These are phyloP conservation scores for Glomus cerebriforme DNA, from an alignment of 192 early-diverging fungal genomes.

Conservation along the genomic window DNA sequence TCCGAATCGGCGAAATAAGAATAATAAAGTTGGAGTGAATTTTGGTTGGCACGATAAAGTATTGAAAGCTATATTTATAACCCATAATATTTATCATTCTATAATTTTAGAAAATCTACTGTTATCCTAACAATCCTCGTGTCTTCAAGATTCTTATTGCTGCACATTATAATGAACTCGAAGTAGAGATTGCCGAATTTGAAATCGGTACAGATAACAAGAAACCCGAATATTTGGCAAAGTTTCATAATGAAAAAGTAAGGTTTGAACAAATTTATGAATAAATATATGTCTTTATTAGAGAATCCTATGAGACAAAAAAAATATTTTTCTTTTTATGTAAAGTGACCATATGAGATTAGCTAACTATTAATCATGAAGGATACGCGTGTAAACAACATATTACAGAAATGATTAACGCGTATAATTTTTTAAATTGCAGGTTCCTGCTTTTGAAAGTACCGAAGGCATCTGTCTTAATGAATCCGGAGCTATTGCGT, in stretches of 20 bases:
- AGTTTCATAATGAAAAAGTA: constrained; percentile 87
- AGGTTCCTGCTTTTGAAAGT: constrained; percentile 84
- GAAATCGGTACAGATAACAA: constrained; percentile 73
- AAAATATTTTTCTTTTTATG: background rate
- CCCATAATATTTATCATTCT: background rate
- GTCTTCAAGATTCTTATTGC: constrained; percentile 64
- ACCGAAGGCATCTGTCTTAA: constrained; percentile 69
- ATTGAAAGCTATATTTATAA: background rate
- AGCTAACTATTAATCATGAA: background rate
- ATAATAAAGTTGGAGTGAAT: background rate
- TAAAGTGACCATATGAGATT: background rate
- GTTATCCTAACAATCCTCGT: constrained; percentile 73
- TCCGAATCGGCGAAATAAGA: background rate
- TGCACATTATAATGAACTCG: constrained; percentile 77
- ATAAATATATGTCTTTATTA: background rate
- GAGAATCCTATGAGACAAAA: too few species aligned
- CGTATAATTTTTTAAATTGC: background rate
- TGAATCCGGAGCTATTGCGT: constrained; percentile 90
- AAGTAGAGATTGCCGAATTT: constrained; percentile 69
- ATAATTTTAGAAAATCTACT: constrained; percentile 52
- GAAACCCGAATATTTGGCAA: constrained; percentile 81
- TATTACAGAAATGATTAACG: background rate
- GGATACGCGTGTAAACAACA: background rate
- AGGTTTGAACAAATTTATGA: background rate
- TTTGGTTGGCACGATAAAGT: background rate